These are phyloP conservation scores for Tripidium arundinaceum DNA, from an alignment of 202 grass and related monocot species.

Conservation along the genomic window DNA sequence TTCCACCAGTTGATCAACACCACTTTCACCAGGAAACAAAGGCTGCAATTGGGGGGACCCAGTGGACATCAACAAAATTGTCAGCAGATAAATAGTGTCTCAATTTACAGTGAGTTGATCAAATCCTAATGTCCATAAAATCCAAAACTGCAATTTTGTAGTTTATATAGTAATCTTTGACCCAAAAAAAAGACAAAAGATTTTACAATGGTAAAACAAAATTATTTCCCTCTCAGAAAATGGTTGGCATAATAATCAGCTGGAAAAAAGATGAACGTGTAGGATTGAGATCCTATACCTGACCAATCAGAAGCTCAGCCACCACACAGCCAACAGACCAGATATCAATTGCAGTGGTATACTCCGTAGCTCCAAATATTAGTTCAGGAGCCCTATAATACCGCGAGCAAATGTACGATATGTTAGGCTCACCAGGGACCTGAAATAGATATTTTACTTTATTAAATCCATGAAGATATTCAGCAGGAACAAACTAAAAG, in stretches of 20 bases:
- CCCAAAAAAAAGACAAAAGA: neutral
- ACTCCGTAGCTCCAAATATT: constrained; percentile 98
- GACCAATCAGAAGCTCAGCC: constrained; percentile 89
- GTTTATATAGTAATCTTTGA: neutral
- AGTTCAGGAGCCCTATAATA: constrained; percentile 99
- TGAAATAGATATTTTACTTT: constrained; percentile 38
- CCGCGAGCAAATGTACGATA: constrained; percentile 98
- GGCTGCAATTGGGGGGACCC: constrained; percentile 41
- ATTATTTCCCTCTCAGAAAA: neutral
- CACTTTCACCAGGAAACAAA: constrained; percentile 91
- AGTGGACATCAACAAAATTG: neutral
- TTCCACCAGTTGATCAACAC: constrained; percentile 92
- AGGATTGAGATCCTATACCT: constrained; percentile 46
- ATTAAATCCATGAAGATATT: constrained; percentile 36
- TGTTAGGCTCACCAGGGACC: constrained; percentile 94
- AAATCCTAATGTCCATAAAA: constrained; percentile 3
- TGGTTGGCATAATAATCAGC: neutral
- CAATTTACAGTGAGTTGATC: neutral
- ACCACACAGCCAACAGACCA: constrained; percentile 99
- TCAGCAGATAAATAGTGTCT: neutral
- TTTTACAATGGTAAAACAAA: constrained; percentile 7
- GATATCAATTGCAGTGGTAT: constrained; percentile 93
- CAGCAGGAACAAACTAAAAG: neutral
- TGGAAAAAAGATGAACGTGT: neutral
- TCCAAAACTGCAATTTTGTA: neutral